phyloP scores from a whole-genome alignment of 768 basidiomycete species.

The Pleurotus platypus region DNA sequence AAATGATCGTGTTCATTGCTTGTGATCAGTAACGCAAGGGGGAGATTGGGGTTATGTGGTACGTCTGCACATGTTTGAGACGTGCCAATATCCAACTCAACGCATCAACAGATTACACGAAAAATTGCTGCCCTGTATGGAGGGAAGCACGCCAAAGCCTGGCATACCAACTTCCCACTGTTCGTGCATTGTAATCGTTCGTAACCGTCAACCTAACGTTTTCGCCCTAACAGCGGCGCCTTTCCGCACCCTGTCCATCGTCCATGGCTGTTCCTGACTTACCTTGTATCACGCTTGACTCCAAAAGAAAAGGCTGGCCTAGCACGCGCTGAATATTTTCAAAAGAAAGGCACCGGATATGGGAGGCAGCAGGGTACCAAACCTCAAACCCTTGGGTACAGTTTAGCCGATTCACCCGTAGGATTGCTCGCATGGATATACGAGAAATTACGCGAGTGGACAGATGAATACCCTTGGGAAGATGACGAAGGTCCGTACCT shows the following conservation, averaged over 20 bases:
- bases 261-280: conserved; percentile 2
- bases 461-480: conserved; percentile 51
- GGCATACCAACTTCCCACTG: conserved; percentile 47
- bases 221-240: neutral
- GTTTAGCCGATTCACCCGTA: conserved; percentile 40
- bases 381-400: conserved; percentile 37
- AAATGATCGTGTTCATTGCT: neutral
- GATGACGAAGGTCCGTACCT: conserved; percentile 25
- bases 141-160: conserved; percentile 42
- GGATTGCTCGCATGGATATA: conserved; percentile 43
- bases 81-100: too few species aligned
- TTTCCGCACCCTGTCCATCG: conserved; percentile 2
- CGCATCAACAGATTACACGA: conserved; percentile 20
- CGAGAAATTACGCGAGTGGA: conserved; percentile 45
- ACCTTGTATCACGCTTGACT: neutral
- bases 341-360: conserved; percentile 22
- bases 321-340: conserved; percentile 24
- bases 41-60: conserved; percentile 22
- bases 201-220: neutral
- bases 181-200: conserved; percentile 13
- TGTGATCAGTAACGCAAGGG: conserved; percentile 39
- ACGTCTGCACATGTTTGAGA: neutral
- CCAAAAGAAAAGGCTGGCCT: conserved; percentile 29
- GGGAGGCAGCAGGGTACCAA: conserved; percentile 24
- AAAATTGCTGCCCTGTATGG: conserved; percentile 26